Evolutionary conservation across 179 eudicot species (phyloP), one percentile per base, ranked within the genome.

Genomic region (Silene noctiflora): DNA sequence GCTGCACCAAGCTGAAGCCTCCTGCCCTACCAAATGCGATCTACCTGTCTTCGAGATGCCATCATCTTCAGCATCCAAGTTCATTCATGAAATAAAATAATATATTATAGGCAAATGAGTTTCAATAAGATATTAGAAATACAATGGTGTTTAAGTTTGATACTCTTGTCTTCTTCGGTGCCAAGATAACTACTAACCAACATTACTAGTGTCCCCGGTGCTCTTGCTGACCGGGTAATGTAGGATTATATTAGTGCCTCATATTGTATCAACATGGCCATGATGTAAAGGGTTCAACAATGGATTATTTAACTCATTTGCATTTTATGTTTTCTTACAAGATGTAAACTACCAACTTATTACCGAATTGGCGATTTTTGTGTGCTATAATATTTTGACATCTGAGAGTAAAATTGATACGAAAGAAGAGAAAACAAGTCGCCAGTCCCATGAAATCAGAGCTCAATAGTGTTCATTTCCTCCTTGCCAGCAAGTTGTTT

Each of bases 1-100:
- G 55, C 4, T 48, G 60, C 72, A 42, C 20, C 25, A 19, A 39
- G 73, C 59, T 51, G 71, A 42, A 53, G 44, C 59, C 31, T 69
- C 51, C 46, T 9, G 14, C 51, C 60, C 17, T 48, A 12, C 51
- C 10, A 3, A 67, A 35, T 62, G 25, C 27, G 29, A 61, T 24
- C 31, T 8, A 22, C 67, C 1, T 20, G 22, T 67, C 46, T 55
- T 39, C 19, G 31, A 39, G 48, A 73, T 69, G 16, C 55, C 20
- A 27, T 13, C 20, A 11, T 14, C 59, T 71, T 31, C 8, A 39
- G 21, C 71, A 67, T 39, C 51, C 53, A 35, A 67, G 53, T 35
- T 39, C 8, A 67, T 67, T 19, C 16, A 31, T 33, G 46, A 19
- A 66, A 16, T 29, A 44, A 66, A 16, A 17, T 66, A 11, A 42